Percentiles rank a stretch among this genome's conserved stretches.
Conservation (phyloP, 2,329 filamentous ascomycete species). For the Ceratocystis alfenasii region DNA sequence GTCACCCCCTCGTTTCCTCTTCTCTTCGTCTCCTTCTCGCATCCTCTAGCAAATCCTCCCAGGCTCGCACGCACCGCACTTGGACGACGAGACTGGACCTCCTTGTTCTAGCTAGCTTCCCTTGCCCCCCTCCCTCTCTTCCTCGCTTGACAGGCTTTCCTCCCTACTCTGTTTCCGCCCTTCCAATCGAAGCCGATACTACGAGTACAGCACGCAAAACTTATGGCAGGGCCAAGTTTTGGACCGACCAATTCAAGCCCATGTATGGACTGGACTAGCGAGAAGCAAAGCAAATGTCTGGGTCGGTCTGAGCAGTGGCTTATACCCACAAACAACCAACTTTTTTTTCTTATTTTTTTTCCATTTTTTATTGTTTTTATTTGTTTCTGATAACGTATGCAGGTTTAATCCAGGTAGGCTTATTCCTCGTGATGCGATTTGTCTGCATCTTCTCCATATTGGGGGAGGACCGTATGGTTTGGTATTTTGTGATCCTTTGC, state of each 20-base stretch:
- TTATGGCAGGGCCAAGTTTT: constrained; percentile 2
- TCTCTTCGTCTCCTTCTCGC: background rate
- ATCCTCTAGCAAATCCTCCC: background rate
- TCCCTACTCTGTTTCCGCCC: background rate
- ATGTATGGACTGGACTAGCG: background rate
- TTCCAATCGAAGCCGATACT: background rate
- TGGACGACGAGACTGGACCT: no score
- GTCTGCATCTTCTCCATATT: background rate
- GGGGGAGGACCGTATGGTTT: background rate
- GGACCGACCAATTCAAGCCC: background rate
- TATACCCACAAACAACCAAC: background rate
- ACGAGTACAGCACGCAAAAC: background rate
- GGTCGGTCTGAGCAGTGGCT: constrained; percentile 1
- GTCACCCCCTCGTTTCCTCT: background rate
- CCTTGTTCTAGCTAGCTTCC: background rate
- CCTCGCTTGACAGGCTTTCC: background rate
- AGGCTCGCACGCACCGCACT: background rate
- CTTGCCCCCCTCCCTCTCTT: background rate
- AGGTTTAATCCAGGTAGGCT: no score
- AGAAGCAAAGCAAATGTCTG: no score
- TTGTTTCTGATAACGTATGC: background rate
- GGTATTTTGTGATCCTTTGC: background rate
- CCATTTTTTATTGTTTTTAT: background rate
- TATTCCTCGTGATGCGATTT: background rate
- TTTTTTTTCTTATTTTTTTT: background rate